These are phyloP conservation scores for Allomyces javanicus DNA, from an alignment of 192 early-diverging fungal species.

Conservation along the genomic window DNA sequence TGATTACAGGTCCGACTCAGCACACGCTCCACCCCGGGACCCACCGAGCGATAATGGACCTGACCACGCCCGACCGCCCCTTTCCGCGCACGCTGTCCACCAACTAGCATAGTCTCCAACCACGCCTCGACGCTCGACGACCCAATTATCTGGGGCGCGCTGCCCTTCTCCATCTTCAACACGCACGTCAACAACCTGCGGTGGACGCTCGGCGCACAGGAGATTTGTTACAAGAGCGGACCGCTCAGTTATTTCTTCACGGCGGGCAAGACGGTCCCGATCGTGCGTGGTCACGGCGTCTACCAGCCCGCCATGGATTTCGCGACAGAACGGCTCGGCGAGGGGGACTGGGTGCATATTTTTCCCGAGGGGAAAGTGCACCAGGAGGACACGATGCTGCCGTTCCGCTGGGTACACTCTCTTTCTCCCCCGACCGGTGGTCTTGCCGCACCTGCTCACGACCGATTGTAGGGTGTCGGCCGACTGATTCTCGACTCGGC, in stretches of 20 bases:
- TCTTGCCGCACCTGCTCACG: too few relatives aligned
- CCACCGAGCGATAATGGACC: too few relatives aligned
- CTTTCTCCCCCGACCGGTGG: too few relatives aligned
- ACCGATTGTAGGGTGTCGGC: constrained; percentile 25
- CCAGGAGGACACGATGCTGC: constrained; percentile 28
- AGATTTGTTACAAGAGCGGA: constrained; percentile 59
- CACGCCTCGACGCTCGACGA: constrained; percentile 55
- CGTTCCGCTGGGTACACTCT: constrained; percentile 51
- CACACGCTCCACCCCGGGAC: too few relatives aligned
- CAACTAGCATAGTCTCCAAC: constrained; percentile 35
- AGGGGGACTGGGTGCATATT: constrained; percentile 48
- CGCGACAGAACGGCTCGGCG: constrained; percentile 42
- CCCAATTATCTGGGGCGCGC: constrained; percentile 50
- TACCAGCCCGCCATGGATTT: constrained; percentile 68
- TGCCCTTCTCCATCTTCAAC: constrained; percentile 34
- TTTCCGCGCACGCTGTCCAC: neutral
- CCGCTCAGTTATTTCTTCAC: constrained; percentile 40
- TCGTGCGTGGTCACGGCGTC: constrained; percentile 61
- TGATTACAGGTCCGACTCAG: neutral
- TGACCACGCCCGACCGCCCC: too few relatives aligned
- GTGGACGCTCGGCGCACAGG: constrained; percentile 73
- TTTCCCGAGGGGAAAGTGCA: constrained; percentile 67
- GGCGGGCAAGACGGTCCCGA: constrained; percentile 62
- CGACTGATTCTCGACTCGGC: constrained; percentile 65
- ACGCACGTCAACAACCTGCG: constrained; percentile 30